These are phyloP conservation scores for Viscum album DNA, from an alignment of 177 flowering plant genomes.

Conservation along the genomic window DNA sequence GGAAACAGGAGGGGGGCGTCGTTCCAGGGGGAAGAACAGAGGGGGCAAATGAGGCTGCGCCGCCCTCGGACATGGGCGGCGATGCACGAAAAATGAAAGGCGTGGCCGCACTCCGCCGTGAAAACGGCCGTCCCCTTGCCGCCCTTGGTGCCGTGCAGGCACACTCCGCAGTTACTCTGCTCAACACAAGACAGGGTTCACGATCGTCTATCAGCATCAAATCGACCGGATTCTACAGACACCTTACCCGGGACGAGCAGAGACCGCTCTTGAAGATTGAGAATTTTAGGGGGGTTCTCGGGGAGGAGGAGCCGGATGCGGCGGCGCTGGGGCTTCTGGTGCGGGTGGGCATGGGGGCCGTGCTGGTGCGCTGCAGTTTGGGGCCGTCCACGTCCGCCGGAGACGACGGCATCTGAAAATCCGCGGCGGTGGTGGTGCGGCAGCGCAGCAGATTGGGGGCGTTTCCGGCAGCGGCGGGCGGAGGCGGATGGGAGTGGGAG, in stretches of 20 bases:
- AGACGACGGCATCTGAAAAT: not conserved
- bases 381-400: constrained; percentile 8
- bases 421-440: constrained; percentile 8
- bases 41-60: constrained; percentile 27
- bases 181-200: not conserved
- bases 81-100: constrained; percentile 47
- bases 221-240: too few species aligned
- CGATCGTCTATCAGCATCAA: too few species aligned
- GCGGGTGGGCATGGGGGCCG: constrained; percentile 15
- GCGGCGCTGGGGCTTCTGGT: constrained; percentile 1
- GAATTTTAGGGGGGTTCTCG: constrained; percentile 31
- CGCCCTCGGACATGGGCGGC: constrained; percentile 22
- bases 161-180: constrained; percentile 42
- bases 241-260: constrained; percentile 26
- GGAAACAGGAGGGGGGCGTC: constrained; percentile 30
- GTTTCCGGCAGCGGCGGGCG: not conserved
- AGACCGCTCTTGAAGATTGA: constrained; percentile 37
- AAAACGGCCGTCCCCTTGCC: constrained; percentile 37
- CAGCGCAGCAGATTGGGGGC: constrained; percentile 20
- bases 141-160: constrained; percentile 29
- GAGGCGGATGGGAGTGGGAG: constrained; percentile 10
- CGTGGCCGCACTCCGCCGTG: constrained; percentile 41
- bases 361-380: constrained; percentile 20
- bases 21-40: constrained; percentile 32
- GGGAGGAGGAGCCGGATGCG: constrained; percentile 23